Evolutionary conservation across 805 yeast genomes (phyloP), one percentile per base, ranked within the genome.

Genomic region (Spathaspora gorwiae): DNA sequence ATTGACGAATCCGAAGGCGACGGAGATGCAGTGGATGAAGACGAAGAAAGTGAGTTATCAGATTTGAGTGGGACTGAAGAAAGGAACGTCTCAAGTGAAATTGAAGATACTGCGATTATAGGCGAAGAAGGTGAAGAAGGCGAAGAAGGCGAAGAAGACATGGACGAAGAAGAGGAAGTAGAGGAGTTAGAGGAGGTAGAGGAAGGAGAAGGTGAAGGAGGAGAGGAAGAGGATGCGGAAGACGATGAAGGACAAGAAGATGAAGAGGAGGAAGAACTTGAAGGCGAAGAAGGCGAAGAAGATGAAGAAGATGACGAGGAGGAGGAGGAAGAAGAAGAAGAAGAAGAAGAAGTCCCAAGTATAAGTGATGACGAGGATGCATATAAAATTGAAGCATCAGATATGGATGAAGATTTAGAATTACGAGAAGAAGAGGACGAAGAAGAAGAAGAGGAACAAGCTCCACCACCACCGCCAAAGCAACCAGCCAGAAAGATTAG

Each of bases 361-460:
- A 15, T 40, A 9, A 46, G 49, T 43, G 49, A 46, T 11, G 65
- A 61, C 12, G 40, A 46, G 12, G 46, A 62, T 26, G 52, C 52
- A 36, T 62, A 61, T 40, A 54, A 58, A 43, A 51, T 62, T 8
- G 70, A 65, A 44, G 72, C 66, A 42, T 63, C 63, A 2, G 71
- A 67, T 47, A 59, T 64, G 30, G 70, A 66, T 41, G 71, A 66
- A 30, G 69, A 65, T 47, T 53, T 64, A 44, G 72, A 66, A 33
- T 49, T 64, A 15, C 47, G 55, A 37, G 68, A 61, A 3, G 69
- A 66, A 10, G 60, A 52, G 14, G 57, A 52, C 26, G 57, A 54
- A 2, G 56, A 54, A 33, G 42, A 38, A n/a, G 44, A 45, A 40
- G 60, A 52, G 26, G 54, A 46, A 36, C 14, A 36, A 26, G 31